Evolutionary conservation across 768 basidiomycete genomes (phyloP).

Genomic region (Scleroderma bovista): DNA sequence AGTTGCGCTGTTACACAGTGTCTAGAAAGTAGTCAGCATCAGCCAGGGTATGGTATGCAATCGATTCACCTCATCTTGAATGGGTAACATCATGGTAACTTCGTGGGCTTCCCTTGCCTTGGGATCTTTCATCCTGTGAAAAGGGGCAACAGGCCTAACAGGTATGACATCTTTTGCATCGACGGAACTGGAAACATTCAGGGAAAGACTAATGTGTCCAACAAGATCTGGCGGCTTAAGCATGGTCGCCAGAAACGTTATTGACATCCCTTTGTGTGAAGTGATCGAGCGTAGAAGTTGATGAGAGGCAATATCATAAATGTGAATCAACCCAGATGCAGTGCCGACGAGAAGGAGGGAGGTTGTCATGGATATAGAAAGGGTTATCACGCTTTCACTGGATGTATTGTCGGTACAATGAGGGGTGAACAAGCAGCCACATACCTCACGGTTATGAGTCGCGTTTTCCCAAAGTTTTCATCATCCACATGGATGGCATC

Average conservation of each 20-base stretch:
- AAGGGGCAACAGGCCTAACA: slow-evolving; percentile 58
- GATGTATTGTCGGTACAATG: slow-evolving; percentile 3
- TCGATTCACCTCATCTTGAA: slow-evolving; percentile 36
- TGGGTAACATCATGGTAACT: slow-evolving; percentile 55
- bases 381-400: slow-evolving; percentile 67
- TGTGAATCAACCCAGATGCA: slow-evolving; percentile 58
- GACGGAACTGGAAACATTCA: slow-evolving; percentile 31
- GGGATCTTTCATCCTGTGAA: slow-evolving; percentile 67
- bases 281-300: slow-evolving; percentile 81
- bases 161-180: slow-evolving; percentile 55
- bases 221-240: slow-evolving; percentile 84
- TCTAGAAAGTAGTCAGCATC: slow-evolving; percentile 8
- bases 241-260: slow-evolving; percentile 73
- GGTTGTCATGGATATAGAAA: slow-evolving; percentile 73
- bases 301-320: slow-evolving; percentile 88
- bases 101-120: slow-evolving; percentile 68
- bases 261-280: slow-evolving; percentile 58
- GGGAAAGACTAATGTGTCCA: slow-evolving; percentile 64
- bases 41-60: background rate
- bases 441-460: slow-evolving; percentile 70
- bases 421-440: slow-evolving; percentile 11
- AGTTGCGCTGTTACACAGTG: slow-evolving; percentile 9
- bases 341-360: slow-evolving; percentile 84
- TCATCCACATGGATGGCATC: slow-evolving; percentile 70
- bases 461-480: slow-evolving; percentile 40